Percentiles rank a stretch among this genome's conserved stretches.
These are phyloP conservation scores for Ogataea thermomethanolica DNA, from an alignment of 805 yeast species.

Conservation along the genomic window DNA sequence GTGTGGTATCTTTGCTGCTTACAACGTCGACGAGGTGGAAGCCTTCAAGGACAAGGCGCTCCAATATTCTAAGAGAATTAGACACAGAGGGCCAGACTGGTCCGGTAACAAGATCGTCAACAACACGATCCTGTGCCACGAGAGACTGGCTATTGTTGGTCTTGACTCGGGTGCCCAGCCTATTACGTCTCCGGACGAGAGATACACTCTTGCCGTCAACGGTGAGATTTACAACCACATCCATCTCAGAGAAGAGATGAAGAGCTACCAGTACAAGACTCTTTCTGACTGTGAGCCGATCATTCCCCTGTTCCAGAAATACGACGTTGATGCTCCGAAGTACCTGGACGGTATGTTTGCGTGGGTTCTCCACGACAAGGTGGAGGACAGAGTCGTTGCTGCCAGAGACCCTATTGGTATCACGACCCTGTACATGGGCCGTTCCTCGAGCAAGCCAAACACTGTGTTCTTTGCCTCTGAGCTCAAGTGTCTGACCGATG, in stretches of 20 bases:
- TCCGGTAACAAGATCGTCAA: slow-evolving; percentile 80
- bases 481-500: slow-evolving; percentile 88
- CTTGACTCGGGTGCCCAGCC: slow-evolving; percentile 99
- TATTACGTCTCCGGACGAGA: slow-evolving; percentile 73
- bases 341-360: slow-evolving; percentile 98
- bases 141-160: slow-evolving; percentile 96
- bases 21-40: slow-evolving; percentile 73
- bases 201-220: slow-evolving; percentile 78
- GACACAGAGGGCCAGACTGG: slow-evolving; percentile 99
- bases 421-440: slow-evolving; percentile 94
- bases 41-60: slow-evolving; percentile 83
- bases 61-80: slow-evolving; percentile 84
- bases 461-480: slow-evolving; percentile 91
- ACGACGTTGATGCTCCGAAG: slow-evolving; percentile 88
- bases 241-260: slow-evolving; percentile 70
- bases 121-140: slow-evolving; percentile 84
- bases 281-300: slow-evolving; percentile 96
- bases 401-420: slow-evolving; percentile 99
- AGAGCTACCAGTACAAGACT: slow-evolving; percentile 76
- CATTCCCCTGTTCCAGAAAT: slow-evolving; percentile 85
- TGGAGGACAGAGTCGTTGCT: slow-evolving; percentile 84
- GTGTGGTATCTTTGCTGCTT: slow-evolving; percentile 99
- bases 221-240: slow-evolving; percentile 99
- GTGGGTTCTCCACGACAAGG: slow-evolving; percentile 82
- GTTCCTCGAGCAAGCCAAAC: slow-evolving; percentile 61